Conservation (phyloP, 352 stramenopile species). For the Salisapilia sapeloensis region DNA sequence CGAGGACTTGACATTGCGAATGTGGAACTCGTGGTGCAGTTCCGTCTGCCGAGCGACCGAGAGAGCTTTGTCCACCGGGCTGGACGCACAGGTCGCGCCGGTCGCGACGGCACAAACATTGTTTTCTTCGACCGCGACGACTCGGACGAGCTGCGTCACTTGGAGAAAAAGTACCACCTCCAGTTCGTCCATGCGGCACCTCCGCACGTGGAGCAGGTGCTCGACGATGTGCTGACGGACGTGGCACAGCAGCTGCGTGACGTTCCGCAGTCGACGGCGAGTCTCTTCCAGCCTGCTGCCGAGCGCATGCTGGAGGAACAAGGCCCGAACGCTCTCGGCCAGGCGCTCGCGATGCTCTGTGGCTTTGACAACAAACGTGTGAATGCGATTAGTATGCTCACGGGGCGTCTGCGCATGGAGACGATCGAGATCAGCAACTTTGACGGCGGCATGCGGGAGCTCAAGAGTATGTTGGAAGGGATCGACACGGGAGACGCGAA, state of each 20-base stretch:
- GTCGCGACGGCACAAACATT: constrained; percentile 65
- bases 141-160: constrained; percentile 42
- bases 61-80: constrained; percentile 91
- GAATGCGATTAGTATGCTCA: constrained; percentile 58
- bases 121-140: constrained; percentile 73
- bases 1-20: constrained; percentile 82
- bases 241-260: constrained; percentile 28
- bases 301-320: constrained; percentile 34
- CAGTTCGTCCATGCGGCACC: constrained; percentile 37
- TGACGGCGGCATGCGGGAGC: constrained; percentile 18
- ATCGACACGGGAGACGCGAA: constrained; percentile 20
- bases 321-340: constrained; percentile 30
- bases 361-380: constrained; percentile 60
- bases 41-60: constrained; percentile 84
- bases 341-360: constrained; percentile 51
- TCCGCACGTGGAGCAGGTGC: constrained; percentile 37
- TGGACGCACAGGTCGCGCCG: constrained; percentile 78
- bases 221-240: constrained; percentile 31
- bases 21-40: constrained; percentile 88
- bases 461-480: constrained; percentile 18
- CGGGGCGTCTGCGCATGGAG: constrained; percentile 35
- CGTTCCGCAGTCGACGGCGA: constrained; percentile 19
- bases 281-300: constrained; percentile 41
- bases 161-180: constrained; percentile 67
- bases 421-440: constrained; percentile 45